phyloP scores from a whole-genome alignment of 306 rosid species.

The Prunus dulcis region DNA sequence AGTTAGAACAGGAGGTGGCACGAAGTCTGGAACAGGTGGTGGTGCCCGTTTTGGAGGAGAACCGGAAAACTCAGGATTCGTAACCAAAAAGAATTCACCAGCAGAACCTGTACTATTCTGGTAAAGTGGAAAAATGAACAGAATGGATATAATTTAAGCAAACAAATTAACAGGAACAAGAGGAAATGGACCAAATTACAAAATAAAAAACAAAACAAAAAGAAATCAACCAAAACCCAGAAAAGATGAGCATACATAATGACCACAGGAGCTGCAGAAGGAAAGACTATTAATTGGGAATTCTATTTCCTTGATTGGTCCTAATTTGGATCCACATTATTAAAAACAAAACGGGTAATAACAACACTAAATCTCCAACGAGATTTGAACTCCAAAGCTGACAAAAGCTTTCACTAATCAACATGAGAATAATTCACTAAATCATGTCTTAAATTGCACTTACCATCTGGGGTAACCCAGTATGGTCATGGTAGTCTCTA shows the following conservation, averaged over 20 bases:
- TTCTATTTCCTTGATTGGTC: not conserved
- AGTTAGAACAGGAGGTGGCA: conserved; percentile 28
- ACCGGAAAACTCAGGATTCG: conserved; percentile 73
- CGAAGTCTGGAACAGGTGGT: conserved; percentile 59
- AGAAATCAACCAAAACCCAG: not conserved
- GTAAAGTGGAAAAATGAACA: conserved; percentile 37
- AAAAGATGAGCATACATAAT: not conserved
- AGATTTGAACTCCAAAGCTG: not conserved
- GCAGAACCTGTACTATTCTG: conserved; percentile 80
- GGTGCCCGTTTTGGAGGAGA: conserved; percentile 94
- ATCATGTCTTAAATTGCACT: not conserved
- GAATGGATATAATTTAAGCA: not conserved
- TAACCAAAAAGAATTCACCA: conserved; percentile 85
- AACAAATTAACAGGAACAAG: conserved; percentile 22
- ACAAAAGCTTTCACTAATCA: not conserved
- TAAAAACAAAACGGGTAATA: not conserved
- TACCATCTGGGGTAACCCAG: conserved; percentile 88
- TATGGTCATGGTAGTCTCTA: conserved; percentile 91
- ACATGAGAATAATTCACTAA: not conserved
- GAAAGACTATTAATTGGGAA: not conserved
- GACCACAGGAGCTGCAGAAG: not conserved
- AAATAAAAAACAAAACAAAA: not conserved
- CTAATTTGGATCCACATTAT: not conserved
- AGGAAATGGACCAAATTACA: not conserved
- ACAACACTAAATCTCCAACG: not conserved